phyloP scores from a whole-genome alignment of 441 rosid species.

The Populus trichocarpa region DNA sequence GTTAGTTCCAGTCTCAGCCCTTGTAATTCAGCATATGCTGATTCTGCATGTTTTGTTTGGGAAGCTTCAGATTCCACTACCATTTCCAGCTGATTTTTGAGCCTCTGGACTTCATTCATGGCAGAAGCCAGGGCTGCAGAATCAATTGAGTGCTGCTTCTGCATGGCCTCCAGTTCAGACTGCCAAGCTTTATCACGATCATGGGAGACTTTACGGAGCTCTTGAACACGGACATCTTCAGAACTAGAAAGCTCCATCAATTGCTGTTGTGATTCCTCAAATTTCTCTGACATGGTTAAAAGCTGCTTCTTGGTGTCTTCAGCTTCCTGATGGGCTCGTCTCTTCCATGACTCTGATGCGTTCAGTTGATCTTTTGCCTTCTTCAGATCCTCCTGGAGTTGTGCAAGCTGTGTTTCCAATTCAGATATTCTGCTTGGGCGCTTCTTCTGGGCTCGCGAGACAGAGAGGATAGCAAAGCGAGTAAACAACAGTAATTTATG shows the following conservation, averaged over 20 bases:
- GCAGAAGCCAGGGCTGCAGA: slow-evolving; percentile 67
- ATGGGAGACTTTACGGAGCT: slow-evolving; percentile 65
- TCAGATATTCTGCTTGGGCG: slow-evolving; percentile 61
- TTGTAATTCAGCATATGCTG: slow-evolving; percentile 48
- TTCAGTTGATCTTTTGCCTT: slow-evolving; percentile 71
- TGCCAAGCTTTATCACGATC: slow-evolving; percentile 82
- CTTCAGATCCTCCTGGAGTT: slow-evolving; percentile 85
- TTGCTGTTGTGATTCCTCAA: slow-evolving; percentile 62
- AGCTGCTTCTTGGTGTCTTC: slow-evolving; percentile 66
- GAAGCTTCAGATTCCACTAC: slow-evolving; percentile 56
- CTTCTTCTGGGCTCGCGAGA: slow-evolving; percentile 48
- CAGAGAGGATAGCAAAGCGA: slow-evolving; percentile 17
- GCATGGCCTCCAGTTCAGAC: slow-evolving; percentile 79
- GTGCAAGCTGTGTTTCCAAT: slow-evolving; percentile 65
- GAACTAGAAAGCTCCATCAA: slow-evolving; percentile 60
- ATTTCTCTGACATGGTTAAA: slow-evolving; percentile 42
- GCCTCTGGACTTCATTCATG: slow-evolving; percentile 74
- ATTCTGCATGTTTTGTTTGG: slow-evolving; percentile 53
- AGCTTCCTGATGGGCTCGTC: slow-evolving; percentile 66
- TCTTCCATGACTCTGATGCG: slow-evolving; percentile 67
- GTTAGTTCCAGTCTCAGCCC: slow-evolving; percentile 55
- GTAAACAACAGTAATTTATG: slow-evolving; percentile 4
- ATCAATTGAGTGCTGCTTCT: slow-evolving; percentile 66
- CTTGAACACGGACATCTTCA: slow-evolving; percentile 60
- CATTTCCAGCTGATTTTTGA: slow-evolving; percentile 63